Evolutionary conservation across 352 stramenopile species (phyloP), one percentile per base, ranked within the genome.

Genomic region (Globisporangium mamillatum): DNA sequence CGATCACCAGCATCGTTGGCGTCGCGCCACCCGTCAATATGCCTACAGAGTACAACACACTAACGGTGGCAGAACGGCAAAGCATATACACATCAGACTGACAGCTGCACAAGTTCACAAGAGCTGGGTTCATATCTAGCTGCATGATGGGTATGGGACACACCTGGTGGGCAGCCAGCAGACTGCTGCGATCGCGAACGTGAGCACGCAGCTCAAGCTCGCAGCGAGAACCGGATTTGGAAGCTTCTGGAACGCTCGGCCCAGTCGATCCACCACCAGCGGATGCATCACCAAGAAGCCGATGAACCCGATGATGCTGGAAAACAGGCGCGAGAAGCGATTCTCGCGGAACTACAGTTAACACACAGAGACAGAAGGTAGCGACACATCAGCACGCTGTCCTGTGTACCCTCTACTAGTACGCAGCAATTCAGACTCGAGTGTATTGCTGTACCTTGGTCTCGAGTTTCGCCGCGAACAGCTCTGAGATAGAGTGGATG

Each of bases 261-360:
- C 78, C 24, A 79, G 80, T 2, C 72, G 72, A 55, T 34, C 8
- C 4, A 71, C 38, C 1, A 78, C 54, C 18, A 91, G 62, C 6
- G 71, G 69, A 56, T 86, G 77, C 1, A 91, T 59, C 24, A 91
- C 82, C 12, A 91, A 66, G 53, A 91, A 89, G 10, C 75, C 81
- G 41, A 93, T 83, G 56, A 92, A 93, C 0, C 77, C 81, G 20
- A 92, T 34, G 50, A 90, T 82, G 34, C 69, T 75, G 7, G 83
- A 68, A 44, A 93, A 91, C 20, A 93, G 55, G 4, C 85, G 75
- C 52, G 75, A 83, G 63, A 93, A 93, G 22, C 82, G 69, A 38
- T 87, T 93, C 66, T 91, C 76, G 22, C 75, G 75, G 56, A 83
- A 72, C 85, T 93, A 27, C 20, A 63, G 1, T 6, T n/a, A 6